phyloP scores from a whole-genome alignment of 495 filamentous ascomycete genomes.

The Lentithecium fluviatile region DNA sequence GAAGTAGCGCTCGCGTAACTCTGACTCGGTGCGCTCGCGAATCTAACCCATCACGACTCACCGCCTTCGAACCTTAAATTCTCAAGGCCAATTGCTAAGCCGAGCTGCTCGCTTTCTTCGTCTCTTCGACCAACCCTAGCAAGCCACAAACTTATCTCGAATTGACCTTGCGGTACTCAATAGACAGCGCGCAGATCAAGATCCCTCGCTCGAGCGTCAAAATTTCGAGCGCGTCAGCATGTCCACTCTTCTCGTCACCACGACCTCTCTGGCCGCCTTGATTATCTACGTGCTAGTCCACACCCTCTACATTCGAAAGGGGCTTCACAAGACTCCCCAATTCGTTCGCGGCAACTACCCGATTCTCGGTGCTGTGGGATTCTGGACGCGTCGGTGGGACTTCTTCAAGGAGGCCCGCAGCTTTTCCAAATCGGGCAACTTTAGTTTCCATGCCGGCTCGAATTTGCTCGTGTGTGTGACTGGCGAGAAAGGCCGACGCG shows the following conservation, averaged over 20 bases:
- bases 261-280: neutral
- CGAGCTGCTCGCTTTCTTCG: too few relatives aligned
- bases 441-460: conserved; percentile 53
- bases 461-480: conserved; percentile 45
- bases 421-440: conserved; percentile 42
- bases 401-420: conserved; percentile 18
- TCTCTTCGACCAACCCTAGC: too few relatives aligned
- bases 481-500: conserved; percentile 44
- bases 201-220: too few relatives aligned
- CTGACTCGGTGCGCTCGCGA: too few relatives aligned
- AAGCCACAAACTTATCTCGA: too few relatives aligned
- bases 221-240: neutral
- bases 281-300: conserved; percentile 13
- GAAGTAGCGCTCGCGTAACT: too few relatives aligned
- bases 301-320: conserved; percentile 11
- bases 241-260: too few relatives aligned
- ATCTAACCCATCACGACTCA: too few relatives aligned
- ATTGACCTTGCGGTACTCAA: neutral
- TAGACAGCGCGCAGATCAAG: too few relatives aligned
- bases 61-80: too few relatives aligned
- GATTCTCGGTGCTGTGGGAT: conserved; percentile 31
- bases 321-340: conserved; percentile 14
- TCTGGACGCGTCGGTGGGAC: conserved; percentile 38
- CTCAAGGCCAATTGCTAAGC: too few relatives aligned
- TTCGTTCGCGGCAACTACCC: conserved; percentile 21